These are phyloP conservation scores for Cladosporium sp. DNA, from an alignment of 2,329 filamentous ascomycete species.

Conservation along the genomic window DNA sequence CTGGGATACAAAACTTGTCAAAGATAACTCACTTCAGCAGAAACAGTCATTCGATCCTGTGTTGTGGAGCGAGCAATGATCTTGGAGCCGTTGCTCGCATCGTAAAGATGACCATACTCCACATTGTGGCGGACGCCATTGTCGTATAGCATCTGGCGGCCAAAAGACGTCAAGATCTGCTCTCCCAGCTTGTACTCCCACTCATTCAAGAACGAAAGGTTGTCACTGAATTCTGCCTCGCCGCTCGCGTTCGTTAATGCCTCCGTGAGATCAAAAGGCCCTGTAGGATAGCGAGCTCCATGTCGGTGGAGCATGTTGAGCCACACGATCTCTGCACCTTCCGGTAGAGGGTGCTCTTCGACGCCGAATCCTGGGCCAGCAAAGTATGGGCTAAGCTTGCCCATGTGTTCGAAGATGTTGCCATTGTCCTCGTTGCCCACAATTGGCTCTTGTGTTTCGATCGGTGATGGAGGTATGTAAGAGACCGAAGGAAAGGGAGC, in stretches of 20 bases:
- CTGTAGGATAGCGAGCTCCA: constrained; percentile 71
- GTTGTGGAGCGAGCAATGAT: constrained; percentile 73
- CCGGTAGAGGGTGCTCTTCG: constrained; percentile 67
- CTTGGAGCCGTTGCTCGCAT: constrained; percentile 62
- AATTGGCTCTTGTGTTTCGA: constrained; percentile 71
- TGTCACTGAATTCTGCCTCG: constrained; percentile 57
- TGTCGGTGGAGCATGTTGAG: constrained; percentile 73
- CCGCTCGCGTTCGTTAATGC: constrained; percentile 61
- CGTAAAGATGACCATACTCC: constrained; percentile 68
- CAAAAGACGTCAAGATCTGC: constrained; percentile 71
- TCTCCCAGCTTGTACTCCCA: constrained; percentile 70
- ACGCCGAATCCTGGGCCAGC: constrained; percentile 74
- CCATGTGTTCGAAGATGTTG: constrained; percentile 70
- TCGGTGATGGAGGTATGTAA: constrained; percentile 67
- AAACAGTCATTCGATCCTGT: constrained; percentile 75
- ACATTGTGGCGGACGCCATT: constrained; percentile 71
- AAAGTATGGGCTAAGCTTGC: constrained; percentile 68
- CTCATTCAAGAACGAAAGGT: constrained; percentile 64
- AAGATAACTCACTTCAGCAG: constrained; percentile 53
- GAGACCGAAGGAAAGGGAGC: constrained; percentile 60
- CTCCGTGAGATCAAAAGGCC: constrained; percentile 54
- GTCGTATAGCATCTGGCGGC: constrained; percentile 66
- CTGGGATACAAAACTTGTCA: too few relatives aligned
- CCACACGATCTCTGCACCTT: constrained; percentile 67
- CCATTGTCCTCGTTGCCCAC: constrained; percentile 51